Percentiles rank a stretch among this genome's conserved stretches.
These are phyloP conservation scores for Aspergillus awamori DNA, from an alignment of 2,329 filamentous ascomycete species.

Conservation along the genomic window DNA sequence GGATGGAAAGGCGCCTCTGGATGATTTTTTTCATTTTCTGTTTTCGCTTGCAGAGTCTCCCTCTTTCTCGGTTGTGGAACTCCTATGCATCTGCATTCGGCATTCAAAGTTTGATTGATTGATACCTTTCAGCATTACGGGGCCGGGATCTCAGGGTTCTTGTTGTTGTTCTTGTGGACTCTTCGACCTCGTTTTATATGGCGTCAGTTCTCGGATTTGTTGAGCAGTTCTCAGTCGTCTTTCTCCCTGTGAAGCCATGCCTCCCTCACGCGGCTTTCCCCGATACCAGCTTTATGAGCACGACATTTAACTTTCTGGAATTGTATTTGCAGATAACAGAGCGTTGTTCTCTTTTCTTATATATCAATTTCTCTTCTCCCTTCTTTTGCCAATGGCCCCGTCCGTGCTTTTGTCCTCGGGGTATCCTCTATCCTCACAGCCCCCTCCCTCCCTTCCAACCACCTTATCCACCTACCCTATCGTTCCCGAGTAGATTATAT, in stretches of 20 bases:
- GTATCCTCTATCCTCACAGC: neutral
- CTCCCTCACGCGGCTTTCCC: constrained; percentile 3
- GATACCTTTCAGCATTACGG: constrained; percentile 32
- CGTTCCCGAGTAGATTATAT: constrained; percentile 7
- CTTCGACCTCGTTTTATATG: constrained; percentile 27
- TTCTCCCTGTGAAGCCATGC: constrained; percentile 5
- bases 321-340: constrained; percentile 35
- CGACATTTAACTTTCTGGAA: constrained; percentile 30
- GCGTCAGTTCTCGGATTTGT: constrained; percentile 31
- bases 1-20: constrained; percentile 25
- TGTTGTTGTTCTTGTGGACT: constrained; percentile 25
- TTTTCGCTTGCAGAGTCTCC: constrained; percentile 14
- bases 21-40: constrained; percentile 20
- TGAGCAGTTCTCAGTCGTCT: constrained; percentile 19
- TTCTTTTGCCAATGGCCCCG: neutral
- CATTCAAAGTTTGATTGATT: constrained; percentile 24
- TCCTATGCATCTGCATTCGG: constrained; percentile 28
- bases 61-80: constrained; percentile 13
- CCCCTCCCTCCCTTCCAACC: neutral
- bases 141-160: constrained; percentile 26
- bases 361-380: constrained; percentile 1
- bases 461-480: neutral
- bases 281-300: constrained; percentile 40
- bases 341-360: constrained; percentile 7
- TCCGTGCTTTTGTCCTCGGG: neutral